Base-by-base conservation (phyloP, 495 filamentous ascomycete species). In the Tuber indicum region DNA sequence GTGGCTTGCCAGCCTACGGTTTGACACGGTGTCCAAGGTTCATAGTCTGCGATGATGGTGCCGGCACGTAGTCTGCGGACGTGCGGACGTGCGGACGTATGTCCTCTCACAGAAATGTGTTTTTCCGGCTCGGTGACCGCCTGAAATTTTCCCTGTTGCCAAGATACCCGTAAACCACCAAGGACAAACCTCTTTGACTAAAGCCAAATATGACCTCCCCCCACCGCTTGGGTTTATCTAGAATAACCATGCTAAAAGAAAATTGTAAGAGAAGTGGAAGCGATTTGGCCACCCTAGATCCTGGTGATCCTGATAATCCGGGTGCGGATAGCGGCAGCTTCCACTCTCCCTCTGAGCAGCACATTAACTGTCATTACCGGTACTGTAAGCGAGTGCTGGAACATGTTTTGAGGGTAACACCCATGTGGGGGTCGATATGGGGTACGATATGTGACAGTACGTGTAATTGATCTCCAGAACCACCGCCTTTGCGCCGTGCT, bases 1-100 rank as follows among this genome's bases (percentile, higher is more conserved):
- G n/a, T n/a, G n/a, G 46, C 73, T 23, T 39, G 62, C 75, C 32
- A 74, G 72, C 62, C 76, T 52, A 58, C 70, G 19, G 58, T 66
- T 32, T 66, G 58, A 66, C 32, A 66, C 58, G 10, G 58, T 66
- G 49, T 8, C 23, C 23, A 66, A 32, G 26, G 4, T 17, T 26
- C 5, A 6, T 8, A 21, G 23, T n/a, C 3, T 39, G 3, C 3
- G 39, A 32, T 62, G 52, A 62, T 14, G n/a, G 52, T 32, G 52
- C n/a, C n/a, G 12, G 26, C 52, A 62, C n/a, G 52, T 16, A 39
- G 39, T 39, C 39, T 39, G 39, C n/a, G n/a, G n/a, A n/a, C n/a
- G n/a, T n/a, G n/a, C n/a, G n/a, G n/a, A n/a, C n/a, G n/a, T n/a
- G n/a, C n/a, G n/a, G n/a, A n/a, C n/a, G n/a, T n/a, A n/a, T n/a